Base-by-base conservation (phyloP, 257 asterid genomes). In the Gentiana straminea region DNA sequence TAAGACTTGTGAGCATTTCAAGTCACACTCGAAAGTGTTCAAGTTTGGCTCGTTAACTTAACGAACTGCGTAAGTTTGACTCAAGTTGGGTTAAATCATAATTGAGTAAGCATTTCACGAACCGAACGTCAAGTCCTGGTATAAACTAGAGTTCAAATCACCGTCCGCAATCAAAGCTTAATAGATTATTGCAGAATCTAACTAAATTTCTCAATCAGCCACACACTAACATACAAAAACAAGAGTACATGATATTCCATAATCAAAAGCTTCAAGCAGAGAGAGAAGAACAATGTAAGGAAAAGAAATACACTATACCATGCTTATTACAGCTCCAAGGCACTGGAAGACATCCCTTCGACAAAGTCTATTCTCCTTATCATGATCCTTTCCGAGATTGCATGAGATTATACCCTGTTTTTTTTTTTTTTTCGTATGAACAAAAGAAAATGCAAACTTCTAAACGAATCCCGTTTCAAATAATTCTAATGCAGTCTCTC, bases 261-360 rank as follows among this genome's bases (percentile, higher is more conserved):
- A 55, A 24, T 39, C 36, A 38, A 49, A 49, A 66, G 50, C 44
- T 24, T 49, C 4, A 4, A 35, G 8, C 15, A 51, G 32, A 7
- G 10, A 15, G 35, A 24, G 24, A 24, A 24, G 24, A 51, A 48
- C 43, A 52, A 47, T 48, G 48, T 13, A 46, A 59, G 63, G 45
- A 59, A 54, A 44, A 24, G 54, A 58, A 73, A 46, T 15, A 86
- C 79, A 91, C 98, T 76, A 86, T 83, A 91, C 98, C 77, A 75
- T 54, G 75, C 81, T 79, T 54, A 87, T 46, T 41, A 93, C 70
- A 70, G 88, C 88, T 39, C 90, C 89, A 59, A 81, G 52, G 65
- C 81, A 64, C 39, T 81, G 86, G 65, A 91, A 74, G 72, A 83
- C 38, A 50, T 72, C 76, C 55, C 97, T 86, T 24, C 97, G 82